Conservation (phyloP, 1,284 basidiomycete species). For the Ganoderma leucocontextum region DNA sequence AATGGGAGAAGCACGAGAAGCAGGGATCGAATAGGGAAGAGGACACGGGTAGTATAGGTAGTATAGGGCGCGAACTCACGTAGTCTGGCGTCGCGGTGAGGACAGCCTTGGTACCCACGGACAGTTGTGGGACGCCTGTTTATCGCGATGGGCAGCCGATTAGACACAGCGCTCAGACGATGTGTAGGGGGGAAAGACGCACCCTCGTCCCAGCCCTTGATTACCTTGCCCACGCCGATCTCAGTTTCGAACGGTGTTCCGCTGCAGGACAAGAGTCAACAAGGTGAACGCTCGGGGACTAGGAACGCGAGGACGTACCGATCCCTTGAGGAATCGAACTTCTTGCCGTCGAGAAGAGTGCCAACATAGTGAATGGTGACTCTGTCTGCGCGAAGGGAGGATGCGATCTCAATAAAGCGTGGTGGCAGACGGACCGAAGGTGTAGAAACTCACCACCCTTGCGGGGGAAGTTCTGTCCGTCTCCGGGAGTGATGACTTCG, state of each 20-base stretch:
- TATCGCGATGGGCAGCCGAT: slow-evolving; percentile 32
- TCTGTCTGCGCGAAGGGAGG: slow-evolving; percentile 46
- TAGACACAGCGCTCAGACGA: slow-evolving; percentile 9
- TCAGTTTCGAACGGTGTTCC: slow-evolving; percentile 71
- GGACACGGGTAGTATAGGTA: slow-evolving; percentile 5
- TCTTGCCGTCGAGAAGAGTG: slow-evolving; percentile 63
- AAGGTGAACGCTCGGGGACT: not conserved
- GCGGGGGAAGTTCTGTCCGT: slow-evolving; percentile 55
- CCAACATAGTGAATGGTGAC: slow-evolving; percentile 81
- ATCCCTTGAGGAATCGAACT: slow-evolving; percentile 79
- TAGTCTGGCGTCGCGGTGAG: slow-evolving; percentile 74
- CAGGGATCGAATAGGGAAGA: not conserved
- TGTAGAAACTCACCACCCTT: slow-evolving; percentile 51
- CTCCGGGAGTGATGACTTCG: slow-evolving; percentile 51
- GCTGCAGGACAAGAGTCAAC: slow-evolving; percentile 44
- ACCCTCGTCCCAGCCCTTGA: slow-evolving; percentile 94
- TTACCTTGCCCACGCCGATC: slow-evolving; percentile 85
- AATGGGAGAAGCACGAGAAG: slow-evolving; percentile 11
- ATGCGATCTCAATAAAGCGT: not conserved
- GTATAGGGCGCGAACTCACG: slow-evolving; percentile 52
- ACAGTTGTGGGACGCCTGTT: slow-evolving; percentile 78
- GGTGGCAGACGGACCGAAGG: slow-evolving; percentile 13
- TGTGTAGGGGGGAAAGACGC: slow-evolving; percentile 37
- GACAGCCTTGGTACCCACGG: slow-evolving; percentile 79
- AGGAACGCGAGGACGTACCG: slow-evolving; percentile 47